Evolutionary conservation across 140 eudicot species (phyloP), one percentile per base, ranked within the genome.

Genomic region (Bidens hawaiensis): DNA sequence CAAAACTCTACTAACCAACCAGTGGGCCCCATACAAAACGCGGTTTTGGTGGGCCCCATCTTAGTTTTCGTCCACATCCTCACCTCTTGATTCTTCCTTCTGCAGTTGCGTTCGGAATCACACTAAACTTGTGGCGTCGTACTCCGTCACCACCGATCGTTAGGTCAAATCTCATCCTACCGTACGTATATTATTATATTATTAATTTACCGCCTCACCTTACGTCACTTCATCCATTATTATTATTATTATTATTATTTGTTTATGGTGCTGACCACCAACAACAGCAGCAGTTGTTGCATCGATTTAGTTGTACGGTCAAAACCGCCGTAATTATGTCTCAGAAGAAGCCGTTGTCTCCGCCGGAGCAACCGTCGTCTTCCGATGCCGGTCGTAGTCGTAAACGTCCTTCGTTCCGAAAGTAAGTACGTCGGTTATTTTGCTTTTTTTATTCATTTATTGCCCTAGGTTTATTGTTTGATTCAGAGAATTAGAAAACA

Each of bases 321-420:
- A n/a, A n/a, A n/a, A n/a, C n/a, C n/a, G n/a, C n/a, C n/a, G n/a
- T 23, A 16, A 49, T 74, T 49, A 66, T 74, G 78, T 66, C 74
- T 43, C 73, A 65, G 49, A 59, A 58, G 57, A 65, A 73, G 38
- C 11, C 68, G 2, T 47, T 63, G 38, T 57, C 57, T 12, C 68
- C 58, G 47, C 64, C 62, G 58, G 78, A 74, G 5, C 69, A 57
- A 27, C 78, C 78, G 38, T 74, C 74, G 21, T 34, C 73, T 30
- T 58, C 78, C 33, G 40, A 60, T 49, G 68, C 14, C 49, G 8
- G 17, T 38, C 31, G 41, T 63, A 74, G 58, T 19, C 78, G 68
- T 58, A 74, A 74, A 74, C 74, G 68, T 26, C 78, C 78, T 65
- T 57, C 69, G 11, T 74, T 74, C 68, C 58, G 63, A 59, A 74